phyloP scores from a whole-genome alignment of 192 early-diverging fungal species.

The Mortierella claussenii region DNA sequence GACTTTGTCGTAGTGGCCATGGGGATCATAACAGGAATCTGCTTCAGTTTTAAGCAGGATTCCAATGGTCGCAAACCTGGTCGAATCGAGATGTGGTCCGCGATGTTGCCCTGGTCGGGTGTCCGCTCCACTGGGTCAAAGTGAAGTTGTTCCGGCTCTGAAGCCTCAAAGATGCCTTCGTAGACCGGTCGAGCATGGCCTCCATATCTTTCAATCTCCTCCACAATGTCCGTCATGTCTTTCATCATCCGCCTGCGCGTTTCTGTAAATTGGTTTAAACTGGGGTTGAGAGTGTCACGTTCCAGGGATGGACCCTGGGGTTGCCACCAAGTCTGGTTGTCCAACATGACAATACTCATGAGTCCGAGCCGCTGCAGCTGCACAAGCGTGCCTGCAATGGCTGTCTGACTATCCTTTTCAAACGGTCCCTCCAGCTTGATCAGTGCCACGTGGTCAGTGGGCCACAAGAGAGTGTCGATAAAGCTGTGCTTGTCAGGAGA shows the following conservation, averaged over 20 bases:
- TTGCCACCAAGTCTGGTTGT: conserved; percentile 61
- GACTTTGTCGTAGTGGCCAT: conserved; percentile 51
- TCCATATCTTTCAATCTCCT: conserved; percentile 78
- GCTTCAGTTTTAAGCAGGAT: conserved; percentile 67
- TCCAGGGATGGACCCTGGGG: conserved; percentile 4
- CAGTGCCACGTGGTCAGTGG: conserved; percentile 65
- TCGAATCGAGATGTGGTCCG: conserved; percentile 27
- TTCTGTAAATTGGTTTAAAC: conserved; percentile 25
- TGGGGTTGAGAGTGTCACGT: not conserved
- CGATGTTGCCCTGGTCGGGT: not conserved
- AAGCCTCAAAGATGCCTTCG: conserved; percentile 66
- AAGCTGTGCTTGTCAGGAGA: conserved; percentile 18
- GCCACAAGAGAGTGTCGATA: conserved; percentile 55
- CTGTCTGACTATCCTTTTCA: conserved; percentile 42
- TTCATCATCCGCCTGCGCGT: conserved; percentile 57
- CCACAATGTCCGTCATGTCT: conserved; percentile 65
- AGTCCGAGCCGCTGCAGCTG: conserved; percentile 75
- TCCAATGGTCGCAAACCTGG: conserved; percentile 65
- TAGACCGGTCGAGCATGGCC: conserved; percentile 77
- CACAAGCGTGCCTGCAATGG: conserved; percentile 65
- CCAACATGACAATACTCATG: conserved; percentile 71
- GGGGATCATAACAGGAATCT: conserved; percentile 72
- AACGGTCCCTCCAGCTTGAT: conserved; percentile 68
- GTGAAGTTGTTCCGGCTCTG: not conserved
- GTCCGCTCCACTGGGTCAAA: not conserved